Conservation (phyloP, 176 grass and related monocot genomes). For the Avena atlantica region DNA sequence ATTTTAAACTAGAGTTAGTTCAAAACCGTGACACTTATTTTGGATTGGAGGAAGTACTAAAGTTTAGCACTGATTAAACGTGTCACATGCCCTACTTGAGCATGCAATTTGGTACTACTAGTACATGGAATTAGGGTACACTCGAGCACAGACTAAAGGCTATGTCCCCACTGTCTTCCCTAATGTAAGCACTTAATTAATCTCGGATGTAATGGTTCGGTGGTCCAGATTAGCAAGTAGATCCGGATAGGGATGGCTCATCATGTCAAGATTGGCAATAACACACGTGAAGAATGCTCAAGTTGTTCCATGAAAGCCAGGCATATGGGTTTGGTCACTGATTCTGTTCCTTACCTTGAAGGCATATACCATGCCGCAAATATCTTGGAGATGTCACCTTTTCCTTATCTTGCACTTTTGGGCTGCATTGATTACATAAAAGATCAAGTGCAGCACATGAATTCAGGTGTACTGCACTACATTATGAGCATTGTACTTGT, state of each 20-base stretch:
- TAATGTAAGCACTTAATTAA: neutral
- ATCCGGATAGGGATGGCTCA: neutral
- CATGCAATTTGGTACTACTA: too few relatives aligned
- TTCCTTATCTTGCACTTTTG: slow-evolving; percentile 29
- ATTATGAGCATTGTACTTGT: neutral
- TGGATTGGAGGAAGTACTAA: too few relatives aligned
- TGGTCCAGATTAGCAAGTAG: slow-evolving; percentile 22
- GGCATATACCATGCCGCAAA: neutral
- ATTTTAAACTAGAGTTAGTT: too few relatives aligned
- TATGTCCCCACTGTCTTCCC: neutral
- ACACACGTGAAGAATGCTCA: slow-evolving; percentile 47
- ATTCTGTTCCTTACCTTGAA: slow-evolving; percentile 5
- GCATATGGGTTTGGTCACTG: slow-evolving; percentile 33
- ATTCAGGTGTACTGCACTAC: neutral
- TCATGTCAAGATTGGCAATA: slow-evolving; percentile 19
- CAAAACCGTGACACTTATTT: too few relatives aligned
- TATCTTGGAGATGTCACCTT: neutral
- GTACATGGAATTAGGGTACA: slow-evolving; percentile 25
- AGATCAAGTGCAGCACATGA: neutral
- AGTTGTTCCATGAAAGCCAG: slow-evolving; percentile 44
- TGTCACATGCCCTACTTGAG: neutral
- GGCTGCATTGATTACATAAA: slow-evolving; percentile 20
- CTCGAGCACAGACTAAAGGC: slow-evolving; percentile 26
- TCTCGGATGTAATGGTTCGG: neutral
- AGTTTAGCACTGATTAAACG: neutral